These are phyloP conservation scores for Gremmenia infestans DNA, from an alignment of 2,329 filamentous ascomycete species.

Conservation along the genomic window DNA sequence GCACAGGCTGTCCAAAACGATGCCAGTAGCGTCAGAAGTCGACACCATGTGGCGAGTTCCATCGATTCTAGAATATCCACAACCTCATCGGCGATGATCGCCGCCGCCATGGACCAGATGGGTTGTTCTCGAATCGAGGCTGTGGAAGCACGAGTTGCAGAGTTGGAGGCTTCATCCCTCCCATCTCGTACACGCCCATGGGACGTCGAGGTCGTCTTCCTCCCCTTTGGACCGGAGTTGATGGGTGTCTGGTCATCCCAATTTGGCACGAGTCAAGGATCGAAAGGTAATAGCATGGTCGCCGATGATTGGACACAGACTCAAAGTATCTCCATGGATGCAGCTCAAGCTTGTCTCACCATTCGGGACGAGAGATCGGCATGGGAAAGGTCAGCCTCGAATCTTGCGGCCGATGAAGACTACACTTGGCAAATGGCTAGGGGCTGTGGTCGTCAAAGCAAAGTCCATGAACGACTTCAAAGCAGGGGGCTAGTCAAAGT, in stretches of 20 bases:
- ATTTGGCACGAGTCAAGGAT: constrained; percentile 32
- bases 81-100: constrained; percentile 34
- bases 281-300: constrained; percentile 33
- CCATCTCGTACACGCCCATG: constrained; percentile 63
- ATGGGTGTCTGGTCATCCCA: constrained; percentile 49
- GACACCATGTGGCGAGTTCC: constrained; percentile 24
- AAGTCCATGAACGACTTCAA: constrained; percentile 65
- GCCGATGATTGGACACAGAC: constrained; percentile 44
- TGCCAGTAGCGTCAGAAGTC: constrained; percentile 21
- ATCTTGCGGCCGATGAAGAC: constrained; percentile 15
- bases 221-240: constrained; percentile 60
- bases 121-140: constrained; percentile 41
- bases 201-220: constrained; percentile 70
- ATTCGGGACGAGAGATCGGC: constrained; percentile 20
- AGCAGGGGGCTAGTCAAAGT: constrained; percentile 68
- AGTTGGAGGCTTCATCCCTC: constrained; percentile 32
- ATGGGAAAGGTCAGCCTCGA: constrained; percentile 24
- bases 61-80: constrained; percentile 30
- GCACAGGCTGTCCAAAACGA: constrained; percentile 41
- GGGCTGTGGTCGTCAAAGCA: constrained; percentile 58
- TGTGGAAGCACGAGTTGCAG: constrained; percentile 38
- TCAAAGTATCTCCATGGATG: constrained; percentile 24
- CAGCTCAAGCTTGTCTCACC: constrained; percentile 24
- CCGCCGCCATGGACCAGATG: constrained; percentile 31
- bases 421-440: constrained; percentile 50